A percentile compares a stretch with the other conserved stretches of the same genome.
phyloP scores from a whole-genome alignment of 257 asterid genomes.

The Penstemon barbatus region DNA sequence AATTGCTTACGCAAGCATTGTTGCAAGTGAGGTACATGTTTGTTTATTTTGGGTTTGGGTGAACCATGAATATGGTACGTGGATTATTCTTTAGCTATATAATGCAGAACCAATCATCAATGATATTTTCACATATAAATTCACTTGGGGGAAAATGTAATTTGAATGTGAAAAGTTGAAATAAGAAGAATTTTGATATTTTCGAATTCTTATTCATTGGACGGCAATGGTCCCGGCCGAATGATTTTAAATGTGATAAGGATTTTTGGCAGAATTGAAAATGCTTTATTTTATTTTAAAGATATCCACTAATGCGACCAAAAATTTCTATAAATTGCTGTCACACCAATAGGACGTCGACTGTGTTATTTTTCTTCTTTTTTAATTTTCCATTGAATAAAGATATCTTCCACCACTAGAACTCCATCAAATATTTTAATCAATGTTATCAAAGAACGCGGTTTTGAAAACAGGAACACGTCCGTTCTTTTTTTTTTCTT shows the following conservation, averaged over 20 bases:
- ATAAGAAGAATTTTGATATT: not conserved
- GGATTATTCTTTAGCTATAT: no score
- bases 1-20: not conserved
- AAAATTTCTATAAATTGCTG: slow-evolving; percentile 22
- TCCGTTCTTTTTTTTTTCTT: not conserved
- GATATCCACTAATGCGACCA: slow-evolving; percentile 14
- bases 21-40: not conserved
- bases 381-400: not conserved
- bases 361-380: not conserved
- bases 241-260: no score
- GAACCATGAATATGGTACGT: not conserved
- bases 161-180: not conserved
- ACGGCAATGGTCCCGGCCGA: no score
- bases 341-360: slow-evolving; percentile 7
- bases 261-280: slow-evolving; percentile 23
- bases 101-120: not conserved
- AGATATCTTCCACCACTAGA: not conserved
- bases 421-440: not conserved
- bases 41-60: not conserved
- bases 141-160: no score
- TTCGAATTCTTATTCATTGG: no score
- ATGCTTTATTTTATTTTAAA: slow-evolving; percentile 17
- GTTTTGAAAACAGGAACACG: slow-evolving; percentile 29
- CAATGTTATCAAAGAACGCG: slow-evolving; percentile 30
- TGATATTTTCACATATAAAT: not conserved